Evolutionary conservation across 441 rosid species (phyloP).

Genomic region (Gossypium schwendimanii): DNA sequence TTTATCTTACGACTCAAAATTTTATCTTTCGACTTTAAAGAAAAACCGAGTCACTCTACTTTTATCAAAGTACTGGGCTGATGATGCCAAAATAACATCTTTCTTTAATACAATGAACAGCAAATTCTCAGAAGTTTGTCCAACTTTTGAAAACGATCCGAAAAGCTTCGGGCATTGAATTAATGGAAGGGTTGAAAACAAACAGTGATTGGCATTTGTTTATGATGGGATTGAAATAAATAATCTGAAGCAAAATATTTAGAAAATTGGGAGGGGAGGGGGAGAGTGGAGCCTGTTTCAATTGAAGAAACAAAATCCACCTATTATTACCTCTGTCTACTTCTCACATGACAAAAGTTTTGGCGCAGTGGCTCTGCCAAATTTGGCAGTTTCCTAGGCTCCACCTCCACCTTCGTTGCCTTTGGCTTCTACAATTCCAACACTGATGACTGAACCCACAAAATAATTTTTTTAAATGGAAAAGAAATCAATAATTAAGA

Average conservation of each 20-base stretch:
- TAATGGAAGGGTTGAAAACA: background rate
- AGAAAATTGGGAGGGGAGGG: background rate
- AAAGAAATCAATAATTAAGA: background rate
- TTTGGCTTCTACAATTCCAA: background rate
- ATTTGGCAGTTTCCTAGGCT: slow-evolving; percentile 13
- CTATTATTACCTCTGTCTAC: slow-evolving; percentile 40
- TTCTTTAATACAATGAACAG: too few species aligned
- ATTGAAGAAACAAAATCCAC: slow-evolving; percentile 35
- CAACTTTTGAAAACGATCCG: too few species aligned
- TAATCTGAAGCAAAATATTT: background rate
- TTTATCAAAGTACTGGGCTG: too few species aligned
- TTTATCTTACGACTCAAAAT: too few species aligned
- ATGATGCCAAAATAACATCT: too few species aligned
- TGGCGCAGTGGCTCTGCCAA: slow-evolving; percentile 27
- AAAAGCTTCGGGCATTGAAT: background rate
- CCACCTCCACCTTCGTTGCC: background rate
- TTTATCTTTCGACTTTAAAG: too few species aligned
- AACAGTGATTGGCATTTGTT: background rate
- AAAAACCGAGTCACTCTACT: too few species aligned
- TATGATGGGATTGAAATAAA: background rate
- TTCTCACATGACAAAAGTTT: slow-evolving; percentile 36
- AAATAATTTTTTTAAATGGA: background rate
- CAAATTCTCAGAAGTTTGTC: too few species aligned
- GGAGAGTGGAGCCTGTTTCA: slow-evolving; percentile 18
- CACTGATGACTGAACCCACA: background rate